Base-by-base conservation (phyloP, 2,329 filamentous ascomycete species). In the Pseudogymnoascus sp. region DNA sequence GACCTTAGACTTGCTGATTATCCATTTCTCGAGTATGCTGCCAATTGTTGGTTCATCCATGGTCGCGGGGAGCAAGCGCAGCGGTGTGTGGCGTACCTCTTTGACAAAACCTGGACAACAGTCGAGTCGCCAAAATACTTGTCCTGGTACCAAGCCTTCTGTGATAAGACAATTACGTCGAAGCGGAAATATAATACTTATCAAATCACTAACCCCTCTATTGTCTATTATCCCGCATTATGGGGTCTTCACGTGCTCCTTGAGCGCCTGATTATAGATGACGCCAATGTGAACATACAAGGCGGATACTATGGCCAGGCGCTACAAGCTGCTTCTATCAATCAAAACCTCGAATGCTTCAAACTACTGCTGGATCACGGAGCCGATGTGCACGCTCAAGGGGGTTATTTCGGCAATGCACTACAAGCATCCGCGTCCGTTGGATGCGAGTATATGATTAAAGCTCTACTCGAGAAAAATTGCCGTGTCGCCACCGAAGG, bases 261-360 rank as follows among this genome's bases (percentile, higher is more conserved):
- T 50, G 7, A n/a, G 21, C 21, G 23, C 28, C 44, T 42, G 8
- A 8, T 50, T 28, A 10, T 28, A 50, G 13, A n/a, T n/a, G 44
- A n/a, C 3, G 23, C 21, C 21, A 9, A 50, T 28, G 44, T 50
- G 8, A 50, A 62, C 28, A 26, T 31, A 1, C 21, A 23, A 26
- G 60, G 60, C 11, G 35, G 40, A 36, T 62, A 62, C 28, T 62
- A 50, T 11, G 60, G 60, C 13, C 35, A 36, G 11, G 35, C 60
- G 13, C 11, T 62, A 50, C 60, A 62, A 28, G 35, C 36, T 50
- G 60, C 60, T 50, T 11, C 13, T 50, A 5, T 28, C n/a, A 28
- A n/a, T 28, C 21, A 28, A 50, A 50, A 50, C 8, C 15, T 5
- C 7, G 13, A 28, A 50, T 50, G 44, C 44, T 50, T 50, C 23